Percentiles rank a stretch among this genome's conserved stretches.
phyloP scores from a whole-genome alignment of 805 yeast species.

The Myxozyma geophila region DNA sequence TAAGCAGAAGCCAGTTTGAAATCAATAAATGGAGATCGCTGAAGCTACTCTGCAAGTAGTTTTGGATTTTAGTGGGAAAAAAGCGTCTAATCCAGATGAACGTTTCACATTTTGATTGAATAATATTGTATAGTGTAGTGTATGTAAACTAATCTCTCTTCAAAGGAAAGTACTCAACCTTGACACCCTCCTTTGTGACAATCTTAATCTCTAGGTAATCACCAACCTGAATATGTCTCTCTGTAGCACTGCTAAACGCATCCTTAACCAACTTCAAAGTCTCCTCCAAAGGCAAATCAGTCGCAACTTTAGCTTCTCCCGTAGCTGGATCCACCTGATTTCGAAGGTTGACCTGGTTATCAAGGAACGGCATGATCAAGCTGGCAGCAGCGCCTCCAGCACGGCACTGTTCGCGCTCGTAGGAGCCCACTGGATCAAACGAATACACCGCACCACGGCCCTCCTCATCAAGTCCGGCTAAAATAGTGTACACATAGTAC shows the following conservation, averaged over 20 bases:
- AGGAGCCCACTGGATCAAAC: constrained; percentile 97
- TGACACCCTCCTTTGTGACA: constrained; percentile 91
- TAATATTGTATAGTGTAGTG: too few species aligned
- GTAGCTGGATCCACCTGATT: constrained; percentile 86
- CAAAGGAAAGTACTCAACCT: constrained; percentile 79
- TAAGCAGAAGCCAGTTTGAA: too few species aligned
- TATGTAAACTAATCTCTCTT: constrained; percentile 68
- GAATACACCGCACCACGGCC: constrained; percentile 96
- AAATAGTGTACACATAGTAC: constrained; percentile 90
- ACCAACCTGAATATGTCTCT: constrained; percentile 98
- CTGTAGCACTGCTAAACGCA: constrained; percentile 95
- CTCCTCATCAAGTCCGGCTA: constrained; percentile 89
- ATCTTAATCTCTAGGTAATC: constrained; percentile 91
- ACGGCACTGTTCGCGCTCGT: constrained; percentile 95
- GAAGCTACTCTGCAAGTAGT: too few species aligned
- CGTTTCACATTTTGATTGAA: too few species aligned
- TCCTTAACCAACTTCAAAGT: constrained; percentile 87
- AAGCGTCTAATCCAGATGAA: too few species aligned
- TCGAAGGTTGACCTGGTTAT: constrained; percentile 94
- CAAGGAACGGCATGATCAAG: constrained; percentile 95
- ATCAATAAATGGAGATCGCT: too few species aligned
- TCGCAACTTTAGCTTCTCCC: constrained; percentile 64
- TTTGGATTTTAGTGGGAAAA: too few species aligned
- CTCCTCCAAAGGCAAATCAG: constrained; percentile 74
- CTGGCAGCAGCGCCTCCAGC: constrained; percentile 98